Evolutionary conservation across 208 protist genomes (phyloP), one percentile per base, ranked within the genome.

Genomic region (Leishmania braziliensis): DNA sequence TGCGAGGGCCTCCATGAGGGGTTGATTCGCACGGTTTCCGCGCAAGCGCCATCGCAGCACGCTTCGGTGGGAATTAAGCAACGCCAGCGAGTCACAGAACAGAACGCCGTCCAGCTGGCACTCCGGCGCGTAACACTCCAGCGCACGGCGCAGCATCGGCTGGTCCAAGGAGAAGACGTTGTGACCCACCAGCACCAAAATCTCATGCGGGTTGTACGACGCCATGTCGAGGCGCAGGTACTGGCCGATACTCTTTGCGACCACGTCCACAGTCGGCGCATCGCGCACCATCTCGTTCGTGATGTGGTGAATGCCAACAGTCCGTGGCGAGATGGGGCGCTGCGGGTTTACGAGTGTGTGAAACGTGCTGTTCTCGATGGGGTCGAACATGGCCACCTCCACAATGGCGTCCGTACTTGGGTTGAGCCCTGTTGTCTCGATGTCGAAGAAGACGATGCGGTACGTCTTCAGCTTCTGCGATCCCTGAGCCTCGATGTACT

Each of bases 381-480:
- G 95, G 81, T 98, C 95, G 74, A 88, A 98, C 43, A 96, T 74
- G 36, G 90, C 93, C 63, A 98, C 82, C 66, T 98, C 95, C 62
- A 98, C 89, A 20, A 98, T 94, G 26, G 84, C 88, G 60, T 98
- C 95, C 26, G 92, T 95, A 43, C 85, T 68, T 2, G 89, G 80
- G 79, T 96, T 96, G 39, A 98, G 88, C 43, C 95, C 95, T 2
- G 95, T 98, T 51, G 92, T 95, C 86, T 98, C 95, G 29, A 98
- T 78, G 76, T 98, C 95, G 75, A 96, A 96, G 29, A 97, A 69
- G 9, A 98, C 89, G 16, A 96, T 16, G 65, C 93, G 85, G 80
- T 88, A 83, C 29, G 63, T 81, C 63, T 81, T 78, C 6, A 54
- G 12, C 36, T 78, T 70, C 50, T 87, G 84, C 36, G 84, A 80